A percentile compares a stretch with the other conserved stretches of the same genome.
Conservation (phyloP, 73 alveolate genomes). For the Paramecium octaurelia region DNA sequence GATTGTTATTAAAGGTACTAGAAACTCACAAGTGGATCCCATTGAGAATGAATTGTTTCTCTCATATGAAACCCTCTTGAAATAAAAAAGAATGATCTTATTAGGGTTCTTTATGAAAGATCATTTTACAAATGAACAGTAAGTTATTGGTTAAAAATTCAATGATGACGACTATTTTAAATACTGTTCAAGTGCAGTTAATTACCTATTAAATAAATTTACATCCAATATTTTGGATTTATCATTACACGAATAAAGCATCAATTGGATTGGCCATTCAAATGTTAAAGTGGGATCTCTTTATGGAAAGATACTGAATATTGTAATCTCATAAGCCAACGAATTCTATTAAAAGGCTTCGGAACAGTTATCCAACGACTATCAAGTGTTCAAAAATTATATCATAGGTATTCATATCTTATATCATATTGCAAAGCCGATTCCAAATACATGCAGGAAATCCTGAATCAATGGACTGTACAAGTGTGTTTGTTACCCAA, state of each 20-base stretch:
- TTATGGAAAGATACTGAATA: background rate
- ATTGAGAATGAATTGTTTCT: background rate
- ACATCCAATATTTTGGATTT: background rate
- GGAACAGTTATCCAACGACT: background rate
- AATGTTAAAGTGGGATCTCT: background rate
- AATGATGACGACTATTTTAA: background rate
- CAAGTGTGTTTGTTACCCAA: background rate
- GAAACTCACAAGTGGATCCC: background rate
- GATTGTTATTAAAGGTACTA: slow-evolving; percentile 14
- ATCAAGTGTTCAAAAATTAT: background rate
- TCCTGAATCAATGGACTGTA: background rate
- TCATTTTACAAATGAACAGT: background rate
- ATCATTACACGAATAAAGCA: background rate
- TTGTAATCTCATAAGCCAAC: background rate
- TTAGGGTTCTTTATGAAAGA: background rate
- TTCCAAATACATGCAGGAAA: background rate
- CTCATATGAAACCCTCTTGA: background rate
- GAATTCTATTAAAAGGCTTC: background rate
- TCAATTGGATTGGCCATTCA: slow-evolving; percentile 5
- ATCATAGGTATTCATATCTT: background rate
- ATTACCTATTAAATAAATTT: background rate
- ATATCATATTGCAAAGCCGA: background rate
- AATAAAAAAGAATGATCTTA: background rate
- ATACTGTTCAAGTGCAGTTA: background rate
- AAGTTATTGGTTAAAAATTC: background rate